phyloP scores from a whole-genome alignment of 768 basidiomycete genomes.

The Termitomyces sp. region DNA sequence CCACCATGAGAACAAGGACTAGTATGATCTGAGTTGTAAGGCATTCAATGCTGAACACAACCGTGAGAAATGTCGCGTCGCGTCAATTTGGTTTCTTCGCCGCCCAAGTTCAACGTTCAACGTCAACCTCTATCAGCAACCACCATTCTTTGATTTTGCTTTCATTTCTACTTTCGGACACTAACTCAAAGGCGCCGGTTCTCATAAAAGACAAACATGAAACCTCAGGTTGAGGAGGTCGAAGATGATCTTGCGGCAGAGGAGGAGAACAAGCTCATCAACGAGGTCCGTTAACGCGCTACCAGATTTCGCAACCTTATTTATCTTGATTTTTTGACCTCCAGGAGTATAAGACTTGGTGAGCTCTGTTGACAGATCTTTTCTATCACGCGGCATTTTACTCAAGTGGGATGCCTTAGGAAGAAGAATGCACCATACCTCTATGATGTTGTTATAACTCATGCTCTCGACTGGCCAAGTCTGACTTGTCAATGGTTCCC shows the following conservation, averaged over 20 bases:
- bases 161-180: background rate
- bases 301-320: conserved; percentile 1
- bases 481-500: conserved; percentile 99
- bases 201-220: conserved; percentile 25
- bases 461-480: conserved; percentile 97
- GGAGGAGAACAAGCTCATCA: conserved; percentile 85
- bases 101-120: background rate
- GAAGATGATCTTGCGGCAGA: conserved; percentile 80
- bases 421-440: conserved; percentile 98
- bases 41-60: conserved; percentile 8
- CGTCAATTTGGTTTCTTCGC: conserved; percentile 20
- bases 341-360: conserved; percentile 88
- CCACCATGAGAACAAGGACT: background rate
- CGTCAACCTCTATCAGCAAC: background rate
- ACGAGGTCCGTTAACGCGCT: conserved; percentile 53
- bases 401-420: conserved; percentile 35
- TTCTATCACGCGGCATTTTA: background rate
- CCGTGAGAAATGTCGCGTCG: conserved; percentile 40
- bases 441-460: conserved; percentile 96
- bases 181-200: background rate
- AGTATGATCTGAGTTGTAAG: conserved; percentile 8
- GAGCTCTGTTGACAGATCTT: conserved; percentile 7
- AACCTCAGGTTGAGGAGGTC: conserved; percentile 56
- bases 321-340: background rate
- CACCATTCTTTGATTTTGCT: background rate